Evolutionary conservation across 148 eudicot species (phyloP).

Genomic region (Rhododendron molle): DNA sequence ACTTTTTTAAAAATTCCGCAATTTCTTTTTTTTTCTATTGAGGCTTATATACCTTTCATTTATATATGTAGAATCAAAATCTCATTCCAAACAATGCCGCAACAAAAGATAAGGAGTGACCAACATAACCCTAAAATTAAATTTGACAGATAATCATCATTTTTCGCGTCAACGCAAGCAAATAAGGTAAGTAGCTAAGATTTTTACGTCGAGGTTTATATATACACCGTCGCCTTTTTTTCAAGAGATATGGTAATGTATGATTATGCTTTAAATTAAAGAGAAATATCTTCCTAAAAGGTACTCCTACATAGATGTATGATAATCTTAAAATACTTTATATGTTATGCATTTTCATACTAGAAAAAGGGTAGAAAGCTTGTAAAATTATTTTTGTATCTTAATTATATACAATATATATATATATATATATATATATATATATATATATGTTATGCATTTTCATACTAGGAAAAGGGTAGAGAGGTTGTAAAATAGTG

Average conservation of each 20-base stretch:
- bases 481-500: no score
- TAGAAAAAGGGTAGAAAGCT: neutral
- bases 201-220: no score
- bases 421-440: no score
- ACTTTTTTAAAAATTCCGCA: neutral
- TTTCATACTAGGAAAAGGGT: no score
- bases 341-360: neutral
- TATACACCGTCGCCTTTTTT: neutral
- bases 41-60: neutral
- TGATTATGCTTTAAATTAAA: neutral
- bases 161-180: neutral
- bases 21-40: neutral
- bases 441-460: no score
- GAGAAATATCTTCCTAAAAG: neutral
- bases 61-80: neutral
- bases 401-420: no score
- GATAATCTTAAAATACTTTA: no score
- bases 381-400: neutral
- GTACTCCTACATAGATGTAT: no score
- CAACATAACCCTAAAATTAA: neutral
- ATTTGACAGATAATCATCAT: neutral
- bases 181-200: neutral
- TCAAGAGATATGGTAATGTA: neutral
- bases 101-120: neutral
- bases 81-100: neutral